Percentiles rank a stretch among this genome's conserved stretches.
These are phyloP conservation scores for Monosporascus sp. DNA, from an alignment of 2,329 filamentous ascomycete species.

Conservation along the genomic window DNA sequence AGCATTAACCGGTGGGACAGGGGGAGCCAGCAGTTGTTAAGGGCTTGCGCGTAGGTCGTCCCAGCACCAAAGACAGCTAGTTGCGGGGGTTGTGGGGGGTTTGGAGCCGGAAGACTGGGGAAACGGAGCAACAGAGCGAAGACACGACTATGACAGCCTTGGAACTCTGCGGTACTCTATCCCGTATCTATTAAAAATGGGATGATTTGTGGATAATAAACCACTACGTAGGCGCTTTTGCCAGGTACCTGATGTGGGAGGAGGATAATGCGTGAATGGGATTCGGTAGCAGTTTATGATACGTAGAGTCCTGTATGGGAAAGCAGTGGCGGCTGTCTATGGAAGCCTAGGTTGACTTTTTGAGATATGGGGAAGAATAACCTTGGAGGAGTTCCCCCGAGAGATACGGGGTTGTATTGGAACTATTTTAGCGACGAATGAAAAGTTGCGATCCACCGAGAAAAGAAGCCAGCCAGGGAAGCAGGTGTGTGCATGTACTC, in stretches of 20 bases:
- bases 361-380: too few relatives aligned
- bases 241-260: not conserved
- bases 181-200: not conserved
- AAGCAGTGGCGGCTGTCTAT: too few relatives aligned
- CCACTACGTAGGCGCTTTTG: not conserved
- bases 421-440: not conserved
- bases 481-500: not conserved
- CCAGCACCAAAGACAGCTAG: slow-evolving; percentile 1
- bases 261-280: not conserved
- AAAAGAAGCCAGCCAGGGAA: not conserved
- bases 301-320: too few relatives aligned
- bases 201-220: not conserved
- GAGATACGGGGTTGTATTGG: too few relatives aligned
- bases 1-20: not conserved
- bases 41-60: too few relatives aligned
- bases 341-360: too few relatives aligned
- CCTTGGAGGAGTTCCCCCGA: too few relatives aligned
- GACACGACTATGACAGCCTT: too few relatives aligned
- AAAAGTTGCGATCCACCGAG: not conserved
- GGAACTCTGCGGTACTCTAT: too few relatives aligned
- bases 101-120: not conserved
- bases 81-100: slow-evolving; percentile 1
- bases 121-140: too few relatives aligned
- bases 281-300: too few relatives aligned
- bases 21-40: too few relatives aligned